A percentile compares a stretch with the other conserved stretches of the same genome.
Evolutionary conservation across 2,329 filamentous ascomycete genomes (phyloP).

Genomic region (Xylariales sp.): DNA sequence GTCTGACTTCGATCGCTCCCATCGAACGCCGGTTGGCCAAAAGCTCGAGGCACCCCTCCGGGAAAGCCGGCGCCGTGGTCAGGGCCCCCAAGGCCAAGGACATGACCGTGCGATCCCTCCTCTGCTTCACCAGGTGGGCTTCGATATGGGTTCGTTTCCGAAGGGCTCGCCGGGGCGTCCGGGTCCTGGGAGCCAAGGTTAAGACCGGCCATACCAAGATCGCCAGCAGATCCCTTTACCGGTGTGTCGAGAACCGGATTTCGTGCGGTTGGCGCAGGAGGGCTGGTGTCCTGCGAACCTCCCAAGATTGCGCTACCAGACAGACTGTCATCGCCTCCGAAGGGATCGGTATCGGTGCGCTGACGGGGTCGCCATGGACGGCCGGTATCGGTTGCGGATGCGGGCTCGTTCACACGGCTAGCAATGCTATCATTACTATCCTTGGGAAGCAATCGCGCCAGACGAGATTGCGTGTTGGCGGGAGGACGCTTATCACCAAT

Average conservation of each 20-base stretch:
- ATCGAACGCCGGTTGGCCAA: slow-evolving; percentile 46
- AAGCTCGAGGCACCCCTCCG: slow-evolving; percentile 38
- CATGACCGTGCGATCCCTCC: slow-evolving; percentile 53
- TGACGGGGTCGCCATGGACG: slow-evolving; percentile 56
- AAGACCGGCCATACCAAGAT: slow-evolving; percentile 60
- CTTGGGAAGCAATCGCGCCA: slow-evolving; percentile 81
- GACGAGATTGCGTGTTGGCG: slow-evolving; percentile 73
- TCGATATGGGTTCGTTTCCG: slow-evolving; percentile 93
- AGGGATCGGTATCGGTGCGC: slow-evolving; percentile 71
- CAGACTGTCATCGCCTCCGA: slow-evolving; percentile 59
- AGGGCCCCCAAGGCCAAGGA: slow-evolving; percentile 36
- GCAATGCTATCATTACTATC: slow-evolving; percentile 64
- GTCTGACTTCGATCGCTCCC: slow-evolving; percentile 90
- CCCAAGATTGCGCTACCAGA: slow-evolving; percentile 70
- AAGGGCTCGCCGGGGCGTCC: slow-evolving; percentile 81
- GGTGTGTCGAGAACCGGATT: slow-evolving; percentile 48
- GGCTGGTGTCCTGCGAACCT: slow-evolving; percentile 67
- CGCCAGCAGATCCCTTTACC: slow-evolving; percentile 47
- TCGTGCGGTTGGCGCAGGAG: slow-evolving; percentile 30
- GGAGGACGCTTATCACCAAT: slow-evolving; percentile 72
- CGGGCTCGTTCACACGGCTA: slow-evolving; percentile 45
- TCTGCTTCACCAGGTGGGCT: slow-evolving; percentile 76
- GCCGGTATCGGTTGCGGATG: slow-evolving; percentile 29
- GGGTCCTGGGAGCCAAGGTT: slow-evolving; percentile 51
- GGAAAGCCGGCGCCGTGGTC: slow-evolving; percentile 44